phyloP scores from a whole-genome alignment of 805 yeast species.

The Saccharomycopsis capsularis region DNA sequence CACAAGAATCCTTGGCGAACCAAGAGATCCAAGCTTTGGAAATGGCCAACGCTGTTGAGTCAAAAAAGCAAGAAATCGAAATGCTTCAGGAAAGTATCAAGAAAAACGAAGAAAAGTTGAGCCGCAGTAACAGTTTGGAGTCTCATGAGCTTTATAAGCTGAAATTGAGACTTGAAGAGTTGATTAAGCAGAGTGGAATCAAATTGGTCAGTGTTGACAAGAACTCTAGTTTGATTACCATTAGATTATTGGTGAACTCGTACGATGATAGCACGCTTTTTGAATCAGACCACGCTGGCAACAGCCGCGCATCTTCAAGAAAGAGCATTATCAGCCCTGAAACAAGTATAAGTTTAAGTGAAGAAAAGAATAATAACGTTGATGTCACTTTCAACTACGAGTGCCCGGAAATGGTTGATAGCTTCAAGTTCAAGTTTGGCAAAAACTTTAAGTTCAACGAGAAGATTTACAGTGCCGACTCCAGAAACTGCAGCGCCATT shows the following conservation, averaged over 20 bases:
- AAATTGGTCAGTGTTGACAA: slow-evolving; percentile 31
- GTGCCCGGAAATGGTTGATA: slow-evolving; percentile 1
- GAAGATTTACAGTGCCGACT: slow-evolving; percentile 4
- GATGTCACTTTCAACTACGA: slow-evolving; percentile 24
- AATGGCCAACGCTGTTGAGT: slow-evolving; percentile 12
- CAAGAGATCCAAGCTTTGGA: slow-evolving; percentile 1
- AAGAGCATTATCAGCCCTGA: no score
- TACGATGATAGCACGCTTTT: not conserved
- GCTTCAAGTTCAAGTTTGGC: slow-evolving; percentile 10
- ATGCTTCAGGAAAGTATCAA: slow-evolving; percentile 19
- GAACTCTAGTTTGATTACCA: slow-evolving; percentile 31
- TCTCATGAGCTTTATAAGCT: slow-evolving; percentile 18
- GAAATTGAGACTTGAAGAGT: not conserved
- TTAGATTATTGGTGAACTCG: slow-evolving; percentile 29
- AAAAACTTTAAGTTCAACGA: slow-evolving; percentile 13
- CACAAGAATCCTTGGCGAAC: slow-evolving; percentile 6
- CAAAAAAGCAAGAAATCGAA: slow-evolving; percentile 17
- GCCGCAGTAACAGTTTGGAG: slow-evolving; percentile 22
- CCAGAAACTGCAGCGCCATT: not conserved
- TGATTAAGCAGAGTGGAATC: slow-evolving; percentile 23
- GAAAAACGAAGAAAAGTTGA: slow-evolving; percentile 22
- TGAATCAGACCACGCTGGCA: not conserved
- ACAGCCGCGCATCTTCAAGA: not conserved
- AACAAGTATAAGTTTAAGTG: slow-evolving; percentile 7
- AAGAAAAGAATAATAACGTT: slow-evolving; percentile 17